These are phyloP conservation scores for Flaveria robusta DNA, from an alignment of 129 eudicot species.

Conservation along the genomic window DNA sequence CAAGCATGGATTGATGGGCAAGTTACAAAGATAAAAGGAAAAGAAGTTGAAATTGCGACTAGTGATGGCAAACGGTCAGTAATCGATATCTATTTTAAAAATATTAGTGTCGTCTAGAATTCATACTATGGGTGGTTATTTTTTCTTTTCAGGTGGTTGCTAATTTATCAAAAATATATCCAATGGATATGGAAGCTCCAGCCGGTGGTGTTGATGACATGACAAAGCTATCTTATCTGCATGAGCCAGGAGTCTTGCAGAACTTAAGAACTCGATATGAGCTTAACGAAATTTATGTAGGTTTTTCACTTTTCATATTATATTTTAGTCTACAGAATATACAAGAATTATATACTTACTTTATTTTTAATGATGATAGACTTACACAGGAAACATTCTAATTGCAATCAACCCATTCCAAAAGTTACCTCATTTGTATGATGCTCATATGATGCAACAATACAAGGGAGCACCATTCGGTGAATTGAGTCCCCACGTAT, in stretches of 20 bases:
- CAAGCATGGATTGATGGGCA: conserved; percentile 87
- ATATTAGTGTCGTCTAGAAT: not conserved
- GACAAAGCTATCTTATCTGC: conserved; percentile 93
- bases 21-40: conserved; percentile 65
- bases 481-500: conserved; percentile 95
- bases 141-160: conserved; percentile 58
- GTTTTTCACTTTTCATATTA: conserved; percentile 17
- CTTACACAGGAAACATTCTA: conserved; percentile 94
- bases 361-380: conserved; percentile 48
- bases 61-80: conserved; percentile 70
- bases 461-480: conserved; percentile 97
- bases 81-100: not conserved
- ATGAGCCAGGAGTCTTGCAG: conserved; percentile 93
- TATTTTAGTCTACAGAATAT: not conserved
- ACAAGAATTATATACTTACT: conserved; percentile 3
- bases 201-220: conserved; percentile 99
- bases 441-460: conserved; percentile 97
- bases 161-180: conserved; percentile 77
- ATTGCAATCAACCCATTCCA: conserved; percentile 99
- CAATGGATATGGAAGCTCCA: conserved; percentile 94
- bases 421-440: conserved; percentile 87
- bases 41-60: conserved; percentile 62
- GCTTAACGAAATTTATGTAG: conserved; percentile 95
- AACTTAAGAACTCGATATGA: conserved; percentile 84
- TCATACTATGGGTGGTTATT: not conserved